A percentile compares a stretch with the other conserved stretches of the same genome.
Evolutionary conservation across 2,329 filamentous ascomycete species (phyloP).

Genomic region (Fusarium beomiforme): DNA sequence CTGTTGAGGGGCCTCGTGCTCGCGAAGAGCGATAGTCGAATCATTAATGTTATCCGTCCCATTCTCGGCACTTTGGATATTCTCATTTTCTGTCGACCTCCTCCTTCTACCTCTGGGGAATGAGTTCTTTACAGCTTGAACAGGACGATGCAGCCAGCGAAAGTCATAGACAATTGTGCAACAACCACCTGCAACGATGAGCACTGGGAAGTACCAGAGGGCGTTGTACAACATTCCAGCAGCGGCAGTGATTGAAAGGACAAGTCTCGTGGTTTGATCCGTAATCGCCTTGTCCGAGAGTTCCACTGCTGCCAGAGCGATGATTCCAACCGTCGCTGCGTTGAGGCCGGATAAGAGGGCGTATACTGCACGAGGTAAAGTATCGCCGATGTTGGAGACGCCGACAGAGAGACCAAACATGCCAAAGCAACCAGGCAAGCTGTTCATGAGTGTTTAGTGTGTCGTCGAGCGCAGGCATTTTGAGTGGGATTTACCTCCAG

Average conservation of each 20-base stretch:
- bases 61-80: neutral
- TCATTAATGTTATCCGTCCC: neutral
- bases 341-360: conserved; percentile 78
- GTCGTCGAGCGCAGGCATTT: accelerated
- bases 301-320: conserved; percentile 75
- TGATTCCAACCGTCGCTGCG: conserved; percentile 76
- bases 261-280: conserved; percentile 68
- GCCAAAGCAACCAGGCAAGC: conserved; percentile 74
- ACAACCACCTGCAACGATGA: conserved; percentile 45
- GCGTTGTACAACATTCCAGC: conserved; percentile 77
- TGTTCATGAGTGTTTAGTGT: conserved; percentile 36
- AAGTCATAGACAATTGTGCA: neutral
- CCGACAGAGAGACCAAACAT: conserved; percentile 76
- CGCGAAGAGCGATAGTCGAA: neutral
- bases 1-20: accelerated
- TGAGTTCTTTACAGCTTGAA: accelerated
- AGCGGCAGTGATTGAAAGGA: conserved; percentile 71
- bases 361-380: conserved; percentile 70
- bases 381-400: conserved; percentile 66
- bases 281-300: conserved; percentile 74
- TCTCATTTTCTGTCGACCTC: accelerated
- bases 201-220: conserved; percentile 77
- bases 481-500: conserved; percentile 66
- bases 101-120: neutral
- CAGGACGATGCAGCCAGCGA: conserved; percentile 54